These are phyloP conservation scores for Zygoascus biomembranicola DNA, from an alignment of 805 yeast species.

Conservation along the genomic window DNA sequence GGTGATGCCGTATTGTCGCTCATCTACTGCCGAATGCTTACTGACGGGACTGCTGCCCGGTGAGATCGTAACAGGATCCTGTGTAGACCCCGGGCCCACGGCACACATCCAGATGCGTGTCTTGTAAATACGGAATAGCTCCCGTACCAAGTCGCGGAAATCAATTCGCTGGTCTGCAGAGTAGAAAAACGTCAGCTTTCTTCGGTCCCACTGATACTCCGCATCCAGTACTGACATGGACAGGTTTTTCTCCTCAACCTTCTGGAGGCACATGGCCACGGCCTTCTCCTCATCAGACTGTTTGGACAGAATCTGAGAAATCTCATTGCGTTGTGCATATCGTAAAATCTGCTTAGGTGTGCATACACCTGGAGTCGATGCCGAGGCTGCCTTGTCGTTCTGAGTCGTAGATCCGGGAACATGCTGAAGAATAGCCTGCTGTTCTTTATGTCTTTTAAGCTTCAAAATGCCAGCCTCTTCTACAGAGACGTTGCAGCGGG, in stretches of 20 bases:
- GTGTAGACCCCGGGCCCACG: constrained; percentile 24
- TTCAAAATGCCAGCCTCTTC: constrained; percentile 65
- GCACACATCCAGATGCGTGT: constrained; percentile 89
- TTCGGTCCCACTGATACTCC: constrained; percentile 79
- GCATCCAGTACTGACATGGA: constrained; percentile 63
- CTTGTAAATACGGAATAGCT: constrained; percentile 64
- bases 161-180: constrained; percentile 59
- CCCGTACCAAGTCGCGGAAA: constrained; percentile 69
- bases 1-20: background rate
- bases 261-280: constrained; percentile 51
- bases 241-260: constrained; percentile 39
- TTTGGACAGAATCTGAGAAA: constrained; percentile 49
- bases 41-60: background rate
- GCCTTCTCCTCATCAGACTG: constrained; percentile 64
- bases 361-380: constrained; percentile 41
- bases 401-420: constrained; percentile 20
- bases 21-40: background rate
- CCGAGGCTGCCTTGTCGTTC: constrained; percentile 1
- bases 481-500: constrained; percentile 45
- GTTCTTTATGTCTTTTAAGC: constrained; percentile 60
- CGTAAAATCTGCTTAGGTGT: constrained; percentile 62
- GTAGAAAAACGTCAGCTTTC: constrained; percentile 72
- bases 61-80: background rate
- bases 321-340: constrained; percentile 54
- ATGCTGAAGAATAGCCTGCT: constrained; percentile 50